Base-by-base conservation (phyloP, 768 basidiomycete genomes). In the Pulveroboletus sp. region DNA sequence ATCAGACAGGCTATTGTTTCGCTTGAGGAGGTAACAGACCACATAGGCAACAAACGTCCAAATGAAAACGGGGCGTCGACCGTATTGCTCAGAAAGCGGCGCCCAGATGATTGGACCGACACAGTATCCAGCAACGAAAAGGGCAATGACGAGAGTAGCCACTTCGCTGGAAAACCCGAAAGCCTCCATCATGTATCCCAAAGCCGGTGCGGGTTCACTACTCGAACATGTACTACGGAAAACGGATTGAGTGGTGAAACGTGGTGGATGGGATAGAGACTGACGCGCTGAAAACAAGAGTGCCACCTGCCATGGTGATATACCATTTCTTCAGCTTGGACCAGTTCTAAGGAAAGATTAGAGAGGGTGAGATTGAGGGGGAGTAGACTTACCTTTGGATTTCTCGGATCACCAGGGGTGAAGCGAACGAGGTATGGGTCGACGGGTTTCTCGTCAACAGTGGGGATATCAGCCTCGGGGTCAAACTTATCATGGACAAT, bases 121-220 rank as follows among this genome's bases (percentile, higher is more conserved):
- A 51, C 77, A 80, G 56, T 83, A 85, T n/a, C 84, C 84, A 17
- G 73, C 73, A 13, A 86, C 76, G 61, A 85, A 86, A 5, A 86
- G 72, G 2, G 84, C 77, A 25, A 85, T 72, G 0, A 75, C 77
- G 40, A 85, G 70, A 9, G 72, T 74, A 6, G 69, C 80, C 21
- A 81, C 72, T 59, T 78, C 81, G 25, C 66, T 17, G 5, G 76
- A 74, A 59, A 85, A 72, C 10, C 68, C 53, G 51, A 83, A 83
- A 27, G 78, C 63, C 9, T 70, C 47, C 52, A 69, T 70, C 32
- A 86, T 58, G 16, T 71, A 58, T 2, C 65, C 62, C 25, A 77
- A 65, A 46, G 82, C 69, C 6, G 77, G 74, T 23, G 79, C 71
- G 2, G 83, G 80, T 0, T 78, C 78, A 14, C 82, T 76, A 53